A percentile compares a stretch with the other conserved stretches of the same genome.
Evolutionary conservation across 164 flowering plant genomes (phyloP).

Genomic region (Magnolia kwangsiensis): DNA sequence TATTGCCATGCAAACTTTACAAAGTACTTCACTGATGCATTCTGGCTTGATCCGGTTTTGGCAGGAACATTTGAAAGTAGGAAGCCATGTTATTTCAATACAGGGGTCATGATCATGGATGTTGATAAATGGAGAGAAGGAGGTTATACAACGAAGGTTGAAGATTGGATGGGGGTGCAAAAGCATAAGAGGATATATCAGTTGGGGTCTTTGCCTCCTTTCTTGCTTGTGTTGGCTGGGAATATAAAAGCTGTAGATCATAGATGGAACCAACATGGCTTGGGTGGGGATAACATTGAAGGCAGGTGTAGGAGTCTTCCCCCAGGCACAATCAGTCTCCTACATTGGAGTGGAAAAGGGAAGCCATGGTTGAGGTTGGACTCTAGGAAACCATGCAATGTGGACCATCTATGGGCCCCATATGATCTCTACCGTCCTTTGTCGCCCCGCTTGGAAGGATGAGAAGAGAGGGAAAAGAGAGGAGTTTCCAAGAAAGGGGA

Average conservation of each 20-base stretch:
- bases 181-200: constrained; percentile 49
- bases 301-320: constrained; percentile 52
- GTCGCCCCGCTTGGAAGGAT: constrained; percentile 30
- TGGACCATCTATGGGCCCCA: constrained; percentile 52
- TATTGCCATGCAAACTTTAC: constrained; percentile 71
- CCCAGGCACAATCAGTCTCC: constrained; percentile 51
- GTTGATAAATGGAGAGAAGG: constrained; percentile 54
- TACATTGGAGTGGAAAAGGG: constrained; percentile 65
- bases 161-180: constrained; percentile 64
- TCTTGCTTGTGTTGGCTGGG: constrained; percentile 49
- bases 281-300: constrained; percentile 55
- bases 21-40: constrained; percentile 46
- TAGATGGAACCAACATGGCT: constrained; percentile 61
- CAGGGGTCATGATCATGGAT: constrained; percentile 71
- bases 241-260: constrained; percentile 46
- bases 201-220: constrained; percentile 55
- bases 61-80: constrained; percentile 39
- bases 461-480: constrained; percentile 6
- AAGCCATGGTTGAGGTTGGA: constrained; percentile 58
- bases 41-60: constrained; percentile 50
- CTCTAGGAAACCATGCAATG: constrained; percentile 44
- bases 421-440: constrained; percentile 45
- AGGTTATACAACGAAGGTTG: constrained; percentile 32
- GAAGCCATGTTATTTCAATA: constrained; percentile 65
- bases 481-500: not conserved